phyloP scores from a whole-genome alignment of 2,329 filamentous ascomycete genomes.

The Capronia epimyces region DNA sequence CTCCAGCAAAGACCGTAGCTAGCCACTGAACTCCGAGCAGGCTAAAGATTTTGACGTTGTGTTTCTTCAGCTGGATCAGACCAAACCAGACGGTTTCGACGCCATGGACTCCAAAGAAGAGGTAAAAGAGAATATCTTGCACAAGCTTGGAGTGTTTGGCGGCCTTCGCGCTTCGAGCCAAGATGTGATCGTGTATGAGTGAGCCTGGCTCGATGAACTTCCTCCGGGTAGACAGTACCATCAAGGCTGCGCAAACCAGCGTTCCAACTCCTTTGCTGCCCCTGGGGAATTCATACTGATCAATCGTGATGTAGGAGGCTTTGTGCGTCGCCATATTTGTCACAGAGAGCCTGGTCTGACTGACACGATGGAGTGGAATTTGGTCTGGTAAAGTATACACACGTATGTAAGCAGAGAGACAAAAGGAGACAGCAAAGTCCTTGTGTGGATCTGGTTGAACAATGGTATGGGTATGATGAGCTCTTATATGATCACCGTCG shows the following conservation, averaged over 20 bases:
- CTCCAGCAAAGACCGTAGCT: conserved; percentile 18
- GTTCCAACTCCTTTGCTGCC: conserved; percentile 12
- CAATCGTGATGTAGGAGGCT: conserved; percentile 19
- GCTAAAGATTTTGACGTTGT: conserved; percentile 20
- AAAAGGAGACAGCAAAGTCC: neutral
- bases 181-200: conserved; percentile 19
- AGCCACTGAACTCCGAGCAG: conserved; percentile 21
- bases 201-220: conserved; percentile 23
- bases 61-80: conserved; percentile 14
- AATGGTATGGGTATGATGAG: neutral
- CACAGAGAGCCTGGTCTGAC: neutral
- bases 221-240: conserved; percentile 19
- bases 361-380: neutral
- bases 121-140: conserved; percentile 22
- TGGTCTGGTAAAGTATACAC: neutral
- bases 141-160: conserved; percentile 14
- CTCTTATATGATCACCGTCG: neutral
- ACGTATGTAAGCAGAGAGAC: neutral
- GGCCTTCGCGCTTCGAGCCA: conserved; percentile 13
- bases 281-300: conserved; percentile 19
- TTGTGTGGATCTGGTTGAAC: neutral
- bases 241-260: conserved; percentile 13
- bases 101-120: conserved; percentile 15
- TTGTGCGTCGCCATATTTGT: conserved; percentile 19
- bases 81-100: conserved; percentile 17